Base-by-base conservation (phyloP, 768 basidiomycete species). In the Trametes meyenii region DNA sequence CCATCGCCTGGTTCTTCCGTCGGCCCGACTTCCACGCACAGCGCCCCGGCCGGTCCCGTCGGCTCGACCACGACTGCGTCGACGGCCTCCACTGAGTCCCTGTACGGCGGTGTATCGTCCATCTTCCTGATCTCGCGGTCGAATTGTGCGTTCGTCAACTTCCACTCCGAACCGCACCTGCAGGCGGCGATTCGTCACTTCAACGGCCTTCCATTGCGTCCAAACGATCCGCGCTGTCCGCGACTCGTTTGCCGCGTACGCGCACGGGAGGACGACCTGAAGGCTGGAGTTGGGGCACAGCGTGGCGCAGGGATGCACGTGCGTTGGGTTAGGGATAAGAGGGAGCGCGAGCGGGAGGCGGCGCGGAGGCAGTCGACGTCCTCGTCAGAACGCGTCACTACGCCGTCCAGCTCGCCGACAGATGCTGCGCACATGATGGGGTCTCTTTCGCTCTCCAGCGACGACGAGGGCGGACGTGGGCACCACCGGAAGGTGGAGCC, bases 41-140 rank as follows among this genome's bases (percentile, higher is more conserved):
- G 62, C 46, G 62, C 62, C 36, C 62, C 62, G 17, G 62, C 62
- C 13, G 62, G 62, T 1, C 62, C 56, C 14, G 56, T 44, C 39
- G 38, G 39, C 39, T 54, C 65, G 5, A 26, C 40, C 17, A 33
- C 46, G 14, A 55, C 60, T 0, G 50, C 48, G 7, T 26, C 65
- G 13, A 60, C 66, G 12, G 46, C 64, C 17, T 58, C 66, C 13
- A 39, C 50, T 10, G 62, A 58, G 14, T 49, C 65, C 16, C 21
- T 71, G 21, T 60, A 69, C 58, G 78, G 78, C 43, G 92, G 92
- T 8, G 85, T 97, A 0, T 72, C 88, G 1, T 94, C 92, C 13
- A 86, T 98, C 61, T 97, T 96, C 75, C 85, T 94, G 55, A 98
- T 98, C 67, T 83, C 89, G n/a, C 85, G 93, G n/a, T 96, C 94